Evolutionary conservation across 1,284 basidiomycete genomes (phyloP), one percentile per base, ranked within the genome.

Genomic region (Rhodotorula mucilaginosa): DNA sequence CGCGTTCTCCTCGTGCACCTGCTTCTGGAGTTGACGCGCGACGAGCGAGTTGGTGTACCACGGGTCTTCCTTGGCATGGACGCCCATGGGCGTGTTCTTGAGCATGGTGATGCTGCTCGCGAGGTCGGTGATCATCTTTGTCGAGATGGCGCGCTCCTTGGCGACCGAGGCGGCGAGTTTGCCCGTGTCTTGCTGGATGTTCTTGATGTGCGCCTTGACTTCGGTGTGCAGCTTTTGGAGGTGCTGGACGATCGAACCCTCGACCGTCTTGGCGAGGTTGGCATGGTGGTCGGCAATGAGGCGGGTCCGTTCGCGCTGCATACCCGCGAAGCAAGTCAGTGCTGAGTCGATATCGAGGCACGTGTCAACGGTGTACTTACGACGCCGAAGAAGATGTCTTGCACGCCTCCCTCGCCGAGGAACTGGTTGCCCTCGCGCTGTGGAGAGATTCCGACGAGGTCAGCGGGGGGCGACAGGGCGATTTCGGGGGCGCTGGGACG

Each of bases 221-320:
- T 99, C 96, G 19, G 88, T 85, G 59, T 91, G 85, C 44, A 99
- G 86, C 83, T 98, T 98, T 82, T 97, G 91, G 49, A 99, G 86
- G 81, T 98, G 97, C 83, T 98, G 94, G 3, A 99, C 96, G 78
- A 99, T 98, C 21, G 93, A 97, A 58, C 91, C 92, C 79, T 99
- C 95, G 79, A 99, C 91, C 5, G 96, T 98, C 73, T 94, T 89
- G 5, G 95, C 95, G 10, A 99, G 87, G 80, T 96, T 97, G 34
- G 95, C 93, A 81, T 98, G 95, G 74, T 97, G 92, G 83, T 99
- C 96, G 15, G 96, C 94, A 76, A 98, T 93, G 70, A 87, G 84
- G 71, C 95, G 90, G 4, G 94, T 95, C 84, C 95, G 96, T 85
- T 98, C 94, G 47, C 82, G 81, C 78, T 79, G 68, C 46, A 3